Conservation (phyloP, 306 rosid species). For the Vicia faba region DNA sequence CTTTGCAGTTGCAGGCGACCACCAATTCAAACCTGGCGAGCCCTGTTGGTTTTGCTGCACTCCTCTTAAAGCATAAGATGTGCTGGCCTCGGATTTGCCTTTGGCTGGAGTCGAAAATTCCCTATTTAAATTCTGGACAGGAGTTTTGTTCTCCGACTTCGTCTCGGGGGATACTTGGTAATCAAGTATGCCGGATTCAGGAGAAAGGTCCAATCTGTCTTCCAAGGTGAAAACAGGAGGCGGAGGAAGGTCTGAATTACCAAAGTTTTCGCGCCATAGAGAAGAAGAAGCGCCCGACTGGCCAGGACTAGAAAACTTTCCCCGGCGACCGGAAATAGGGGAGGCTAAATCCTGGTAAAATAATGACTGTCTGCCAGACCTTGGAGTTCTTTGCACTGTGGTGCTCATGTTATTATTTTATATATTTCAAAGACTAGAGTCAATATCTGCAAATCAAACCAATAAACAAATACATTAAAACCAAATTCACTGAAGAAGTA, state of each 20-base stretch:
- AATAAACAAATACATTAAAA: slow-evolving; percentile 9
- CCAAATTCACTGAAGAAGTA: slow-evolving; percentile 16
- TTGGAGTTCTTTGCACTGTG: slow-evolving; percentile 72
- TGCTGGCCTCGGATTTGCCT: slow-evolving; percentile 73
- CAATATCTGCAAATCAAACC: slow-evolving; percentile 41
- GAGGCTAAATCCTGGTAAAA: slow-evolving; percentile 94
- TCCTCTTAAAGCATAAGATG: slow-evolving; percentile 69
- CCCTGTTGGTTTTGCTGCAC: slow-evolving; percentile 69
- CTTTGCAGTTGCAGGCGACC: slow-evolving; percentile 81
- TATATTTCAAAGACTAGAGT: slow-evolving; percentile 16
- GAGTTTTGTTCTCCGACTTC: slow-evolving; percentile 70
- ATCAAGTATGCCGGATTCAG: slow-evolving; percentile 86
- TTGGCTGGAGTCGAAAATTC: slow-evolving; percentile 63
- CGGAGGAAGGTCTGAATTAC: slow-evolving; percentile 86
- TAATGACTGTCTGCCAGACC: slow-evolving; percentile 75
- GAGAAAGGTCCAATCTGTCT: slow-evolving; percentile 88
- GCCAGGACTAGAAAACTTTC: slow-evolving; percentile 77
- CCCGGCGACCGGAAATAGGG: slow-evolving; percentile 76
- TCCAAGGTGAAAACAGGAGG: slow-evolving; percentile 93
- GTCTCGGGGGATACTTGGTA: slow-evolving; percentile 82
- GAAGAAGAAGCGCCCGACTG: slow-evolving; percentile 86
- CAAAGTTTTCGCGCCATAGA: slow-evolving; percentile 76
- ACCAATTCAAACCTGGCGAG: slow-evolving; percentile 66
- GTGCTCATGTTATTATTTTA: slow-evolving; percentile 56
- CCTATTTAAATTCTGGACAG: slow-evolving; percentile 53